These are phyloP conservation scores for Anthracocystis panici-leucophaei DNA, from an alignment of 1,284 basidiomycete species.

Conservation along the genomic window DNA sequence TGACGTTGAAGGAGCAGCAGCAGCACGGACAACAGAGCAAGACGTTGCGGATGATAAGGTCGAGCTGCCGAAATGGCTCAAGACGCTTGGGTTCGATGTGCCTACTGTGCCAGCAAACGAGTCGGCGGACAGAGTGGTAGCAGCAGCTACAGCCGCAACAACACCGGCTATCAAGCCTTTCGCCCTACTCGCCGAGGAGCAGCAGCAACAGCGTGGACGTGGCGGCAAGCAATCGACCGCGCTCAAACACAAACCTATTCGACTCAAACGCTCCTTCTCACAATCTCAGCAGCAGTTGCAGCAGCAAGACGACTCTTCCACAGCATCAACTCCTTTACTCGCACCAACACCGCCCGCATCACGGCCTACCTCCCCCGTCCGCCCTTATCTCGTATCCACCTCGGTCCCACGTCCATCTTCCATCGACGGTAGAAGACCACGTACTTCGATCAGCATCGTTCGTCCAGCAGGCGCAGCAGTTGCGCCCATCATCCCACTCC, in stretches of 20 bases:
- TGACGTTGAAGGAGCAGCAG: conserved; percentile 11
- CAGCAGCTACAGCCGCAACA: neutral
- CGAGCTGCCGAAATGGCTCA: conserved; percentile 48
- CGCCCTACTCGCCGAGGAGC: conserved; percentile 21
- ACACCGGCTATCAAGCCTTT: conserved; percentile 27
- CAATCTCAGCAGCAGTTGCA: conserved; percentile 19
- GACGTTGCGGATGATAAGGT: conserved; percentile 25
- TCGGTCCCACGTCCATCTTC: conserved; percentile 59
- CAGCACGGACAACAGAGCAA: neutral
- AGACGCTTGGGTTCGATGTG: conserved; percentile 58
- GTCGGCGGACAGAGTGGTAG: neutral
- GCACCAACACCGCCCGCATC: conserved; percentile 22
- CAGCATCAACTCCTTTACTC: conserved; percentile 36
- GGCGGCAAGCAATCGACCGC: conserved; percentile 11
- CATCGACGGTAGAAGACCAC: conserved; percentile 64
- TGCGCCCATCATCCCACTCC: conserved; percentile 4
- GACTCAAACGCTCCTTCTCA: conserved; percentile 20
- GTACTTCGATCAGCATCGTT: conserved; percentile 44
- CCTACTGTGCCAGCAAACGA: conserved; percentile 28
- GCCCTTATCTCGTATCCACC: conserved; percentile 38
- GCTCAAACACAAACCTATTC: conserved; percentile 35
- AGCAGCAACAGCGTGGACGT: conserved; percentile 26
- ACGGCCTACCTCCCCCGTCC: conserved; percentile 35
- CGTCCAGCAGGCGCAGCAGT: conserved; percentile 10
- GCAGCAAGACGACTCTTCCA: conserved; percentile 29